phyloP scores from a whole-genome alignment of 129 eudicot genomes.

The Flaveria sonorensis region DNA sequence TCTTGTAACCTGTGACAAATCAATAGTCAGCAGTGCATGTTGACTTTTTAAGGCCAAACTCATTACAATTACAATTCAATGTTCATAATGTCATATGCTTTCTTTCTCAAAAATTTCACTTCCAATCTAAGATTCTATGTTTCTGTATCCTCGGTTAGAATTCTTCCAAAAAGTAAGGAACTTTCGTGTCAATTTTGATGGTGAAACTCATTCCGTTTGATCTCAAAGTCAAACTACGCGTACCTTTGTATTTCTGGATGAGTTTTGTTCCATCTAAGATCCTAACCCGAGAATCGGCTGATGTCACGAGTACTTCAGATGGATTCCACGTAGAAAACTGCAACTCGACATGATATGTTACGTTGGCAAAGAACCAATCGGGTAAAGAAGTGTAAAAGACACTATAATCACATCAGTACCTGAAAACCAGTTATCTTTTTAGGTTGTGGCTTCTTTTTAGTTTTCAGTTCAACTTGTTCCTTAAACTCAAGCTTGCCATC shows the following conservation, averaged over 20 bases:
- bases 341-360: conserved; percentile 21
- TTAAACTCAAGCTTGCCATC: conserved; percentile 69
- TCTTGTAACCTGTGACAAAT: conserved; percentile 60
- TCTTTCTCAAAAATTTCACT: not conserved
- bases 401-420: conserved; percentile 36
- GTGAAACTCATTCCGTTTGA: not conserved
- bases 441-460: conserved; percentile 73
- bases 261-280: conserved; percentile 58
- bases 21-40: not conserved
- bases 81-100: not conserved
- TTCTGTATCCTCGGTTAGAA: not conserved
- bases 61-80: not conserved
- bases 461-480: conserved; percentile 51
- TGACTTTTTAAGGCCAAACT: conserved; percentile 26
- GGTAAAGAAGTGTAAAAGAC: not conserved
- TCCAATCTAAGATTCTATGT: not conserved
- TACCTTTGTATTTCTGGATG: conserved; percentile 74
- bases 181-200: not conserved
- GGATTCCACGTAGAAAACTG: conserved; percentile 66
- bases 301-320: conserved; percentile 75
- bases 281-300: conserved; percentile 76
- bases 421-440: conserved; percentile 81
- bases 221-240: conserved; percentile 28
- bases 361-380: not conserved
- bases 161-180: not conserved